A percentile compares a stretch with the other conserved stretches of the same genome.
These are phyloP conservation scores for Penicillium ucsense DNA, from an alignment of 495 filamentous ascomycete genomes.

Conservation along the genomic window DNA sequence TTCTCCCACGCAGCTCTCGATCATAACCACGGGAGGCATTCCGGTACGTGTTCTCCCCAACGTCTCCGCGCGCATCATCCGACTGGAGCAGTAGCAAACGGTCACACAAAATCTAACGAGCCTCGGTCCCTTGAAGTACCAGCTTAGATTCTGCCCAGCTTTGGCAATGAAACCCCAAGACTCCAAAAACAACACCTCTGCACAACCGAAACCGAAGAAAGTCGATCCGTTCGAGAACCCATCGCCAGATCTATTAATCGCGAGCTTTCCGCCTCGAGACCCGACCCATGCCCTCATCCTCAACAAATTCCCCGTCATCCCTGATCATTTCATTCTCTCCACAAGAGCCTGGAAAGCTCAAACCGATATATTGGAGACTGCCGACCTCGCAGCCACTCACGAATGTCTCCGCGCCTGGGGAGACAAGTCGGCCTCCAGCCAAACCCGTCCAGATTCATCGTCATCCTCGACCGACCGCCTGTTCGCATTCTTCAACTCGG, in stretches of 20 bases:
- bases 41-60: constrained; percentile 33
- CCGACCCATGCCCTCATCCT: constrained; percentile 59
- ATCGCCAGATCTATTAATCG: constrained; percentile 49
- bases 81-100: neutral
- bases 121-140: constrained; percentile 42
- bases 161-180: constrained; percentile 61
- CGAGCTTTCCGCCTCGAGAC: constrained; percentile 38
- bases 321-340: constrained; percentile 69
- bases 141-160: constrained; percentile 69
- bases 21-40: constrained; percentile 43
- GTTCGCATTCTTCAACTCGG: constrained; percentile 80
- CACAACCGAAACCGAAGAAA: constrained; percentile 30
- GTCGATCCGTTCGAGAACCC: constrained; percentile 69
- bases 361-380: constrained; percentile 54
- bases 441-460: neutral
- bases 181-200: constrained; percentile 24
- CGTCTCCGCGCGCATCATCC: neutral
- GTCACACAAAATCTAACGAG: neutral
- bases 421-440: neutral
- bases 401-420: constrained; percentile 56
- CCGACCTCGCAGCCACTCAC: constrained; percentile 57
- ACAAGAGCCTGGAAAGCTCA: constrained; percentile 58
- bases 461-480: constrained; percentile 22
- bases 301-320: constrained; percentile 76
- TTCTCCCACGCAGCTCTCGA: constrained; percentile 48